Percentiles rank a stretch among this genome's conserved stretches.
These are phyloP conservation scores for Globisporangium nodosum DNA, from an alignment of 352 stramenopile species.

Conservation along the genomic window DNA sequence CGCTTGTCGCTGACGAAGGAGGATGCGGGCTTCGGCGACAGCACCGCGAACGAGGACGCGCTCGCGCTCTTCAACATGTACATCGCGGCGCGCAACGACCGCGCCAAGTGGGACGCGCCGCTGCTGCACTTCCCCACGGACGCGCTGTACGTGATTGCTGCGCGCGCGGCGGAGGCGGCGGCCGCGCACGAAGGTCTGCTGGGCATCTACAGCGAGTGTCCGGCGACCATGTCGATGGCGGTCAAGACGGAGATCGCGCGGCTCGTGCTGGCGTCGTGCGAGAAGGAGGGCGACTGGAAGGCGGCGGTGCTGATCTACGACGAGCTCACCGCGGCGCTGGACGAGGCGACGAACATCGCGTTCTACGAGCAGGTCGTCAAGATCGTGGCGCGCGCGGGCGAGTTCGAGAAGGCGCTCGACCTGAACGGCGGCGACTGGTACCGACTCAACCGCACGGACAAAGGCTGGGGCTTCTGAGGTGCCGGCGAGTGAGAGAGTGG, in stretches of 20 bases:
- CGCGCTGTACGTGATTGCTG: constrained; percentile 56
- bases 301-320: constrained; percentile 72
- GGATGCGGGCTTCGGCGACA: not conserved
- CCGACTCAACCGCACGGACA: constrained; percentile 66
- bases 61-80: constrained; percentile 61
- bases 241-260: constrained; percentile 49
- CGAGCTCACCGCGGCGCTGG: constrained; percentile 48
- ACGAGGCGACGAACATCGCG: constrained; percentile 56
- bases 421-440: constrained; percentile 84
- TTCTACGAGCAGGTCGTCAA: constrained; percentile 82
- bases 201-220: constrained; percentile 48
- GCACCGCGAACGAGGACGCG: constrained; percentile 29
- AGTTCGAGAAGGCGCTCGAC: constrained; percentile 81
- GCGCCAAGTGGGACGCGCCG: constrained; percentile 39
- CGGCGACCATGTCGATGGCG: constrained; percentile 33
- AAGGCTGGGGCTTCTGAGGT: constrained; percentile 42
- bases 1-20: constrained; percentile 17
- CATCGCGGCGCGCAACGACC: constrained; percentile 36
- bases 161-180: constrained; percentile 38
- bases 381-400: constrained; percentile 75
- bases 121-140: constrained; percentile 63
- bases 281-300: constrained; percentile 65
- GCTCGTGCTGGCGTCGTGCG: constrained; percentile 51
- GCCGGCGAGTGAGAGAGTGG: not conserved
- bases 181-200: constrained; percentile 58